Percentiles rank a stretch among this genome's conserved stretches.
Evolutionary conservation across 768 basidiomycete genomes (phyloP).

Genomic region (Lentinula lateritia): DNA sequence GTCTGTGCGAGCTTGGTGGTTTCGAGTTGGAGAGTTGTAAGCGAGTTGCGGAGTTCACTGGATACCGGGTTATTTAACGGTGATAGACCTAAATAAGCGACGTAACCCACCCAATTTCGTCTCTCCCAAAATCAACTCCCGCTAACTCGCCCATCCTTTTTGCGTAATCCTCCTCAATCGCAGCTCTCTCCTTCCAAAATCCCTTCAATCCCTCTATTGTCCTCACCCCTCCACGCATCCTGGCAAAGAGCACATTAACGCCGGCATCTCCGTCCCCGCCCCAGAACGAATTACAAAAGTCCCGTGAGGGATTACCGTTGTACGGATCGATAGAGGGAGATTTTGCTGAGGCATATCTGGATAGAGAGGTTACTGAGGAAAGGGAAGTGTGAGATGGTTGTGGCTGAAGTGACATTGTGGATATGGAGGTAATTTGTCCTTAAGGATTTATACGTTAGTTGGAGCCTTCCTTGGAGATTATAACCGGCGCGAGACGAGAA

Average conservation of each 20-base stretch:
- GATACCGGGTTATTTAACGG: neutral
- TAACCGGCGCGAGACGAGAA: too few species aligned
- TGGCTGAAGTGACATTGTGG: too few species aligned
- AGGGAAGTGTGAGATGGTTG: too few species aligned
- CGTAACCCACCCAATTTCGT: constrained; percentile 13
- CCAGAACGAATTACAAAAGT: constrained; percentile 16
- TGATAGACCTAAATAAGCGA: too few species aligned
- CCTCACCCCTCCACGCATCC: constrained; percentile 10
- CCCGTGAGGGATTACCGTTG: constrained; percentile 1
- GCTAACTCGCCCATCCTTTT: neutral
- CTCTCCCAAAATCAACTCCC: constrained; percentile 5
- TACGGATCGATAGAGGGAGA: constrained; percentile 3
- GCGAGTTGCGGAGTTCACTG: constrained; percentile 76
- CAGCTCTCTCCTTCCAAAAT: constrained; percentile 11
- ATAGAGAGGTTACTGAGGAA: neutral
- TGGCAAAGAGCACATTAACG: constrained; percentile 10
- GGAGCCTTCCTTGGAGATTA: too few species aligned
- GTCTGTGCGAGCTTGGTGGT: constrained; percentile 75
- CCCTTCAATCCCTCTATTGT: constrained; percentile 9
- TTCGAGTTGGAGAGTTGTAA: constrained; percentile 77
- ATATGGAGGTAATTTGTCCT: too few species aligned
- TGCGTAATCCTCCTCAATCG: neutral
- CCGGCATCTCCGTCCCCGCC: constrained; percentile 9
- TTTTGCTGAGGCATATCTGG: constrained; percentile 4
- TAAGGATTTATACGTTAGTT: too few species aligned